Percentiles rank a stretch among this genome's conserved stretches.
Evolutionary conservation across 495 filamentous ascomycete genomes (phyloP).

Genomic region (Geoglossum glabrum): DNA sequence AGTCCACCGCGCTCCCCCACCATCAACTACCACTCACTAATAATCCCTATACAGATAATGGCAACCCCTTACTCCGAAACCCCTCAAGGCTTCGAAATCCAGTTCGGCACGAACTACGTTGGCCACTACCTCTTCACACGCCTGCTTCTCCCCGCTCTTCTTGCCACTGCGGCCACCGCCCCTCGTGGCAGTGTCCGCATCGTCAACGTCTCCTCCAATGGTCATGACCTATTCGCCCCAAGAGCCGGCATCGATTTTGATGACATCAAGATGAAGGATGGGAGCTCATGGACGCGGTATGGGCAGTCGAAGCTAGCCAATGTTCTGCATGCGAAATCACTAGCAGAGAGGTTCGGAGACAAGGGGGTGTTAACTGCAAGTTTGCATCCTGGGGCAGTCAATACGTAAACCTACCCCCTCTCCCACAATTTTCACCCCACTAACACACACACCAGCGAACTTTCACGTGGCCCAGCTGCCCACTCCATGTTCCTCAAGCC

Average conservation of each 20-base stretch:
- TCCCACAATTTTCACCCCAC: too few species aligned
- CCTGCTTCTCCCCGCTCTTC: constrained; percentile 38
- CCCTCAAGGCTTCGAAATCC: constrained; percentile 44
- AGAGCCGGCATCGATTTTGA: constrained; percentile 11
- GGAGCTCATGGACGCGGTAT: constrained; percentile 30
- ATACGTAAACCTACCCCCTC: constrained; percentile 16
- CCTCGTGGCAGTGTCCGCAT: constrained; percentile 24
- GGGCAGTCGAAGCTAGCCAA: constrained; percentile 50
- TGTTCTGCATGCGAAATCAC: constrained; percentile 36
- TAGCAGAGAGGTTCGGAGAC: constrained; percentile 29
- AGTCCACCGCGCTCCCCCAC: neutral
- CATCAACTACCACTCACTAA: neutral
- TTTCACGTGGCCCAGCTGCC: neutral
- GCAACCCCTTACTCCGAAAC: constrained; percentile 26
- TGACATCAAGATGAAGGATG: constrained; percentile 5
- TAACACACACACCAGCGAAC: neutral
- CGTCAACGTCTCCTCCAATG: constrained; percentile 25
- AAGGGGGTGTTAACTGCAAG: constrained; percentile 33
- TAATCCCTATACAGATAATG: constrained; percentile 26
- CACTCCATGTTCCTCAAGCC: neutral
- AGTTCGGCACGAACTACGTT: constrained; percentile 55
- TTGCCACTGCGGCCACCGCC: constrained; percentile 23
- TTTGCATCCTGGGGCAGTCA: constrained; percentile 47
- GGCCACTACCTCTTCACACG: constrained; percentile 45
- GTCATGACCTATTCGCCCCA: constrained; percentile 14